Conservation (phyloP, 768 basidiomycete species). For the Tricholoma sp. region DNA sequence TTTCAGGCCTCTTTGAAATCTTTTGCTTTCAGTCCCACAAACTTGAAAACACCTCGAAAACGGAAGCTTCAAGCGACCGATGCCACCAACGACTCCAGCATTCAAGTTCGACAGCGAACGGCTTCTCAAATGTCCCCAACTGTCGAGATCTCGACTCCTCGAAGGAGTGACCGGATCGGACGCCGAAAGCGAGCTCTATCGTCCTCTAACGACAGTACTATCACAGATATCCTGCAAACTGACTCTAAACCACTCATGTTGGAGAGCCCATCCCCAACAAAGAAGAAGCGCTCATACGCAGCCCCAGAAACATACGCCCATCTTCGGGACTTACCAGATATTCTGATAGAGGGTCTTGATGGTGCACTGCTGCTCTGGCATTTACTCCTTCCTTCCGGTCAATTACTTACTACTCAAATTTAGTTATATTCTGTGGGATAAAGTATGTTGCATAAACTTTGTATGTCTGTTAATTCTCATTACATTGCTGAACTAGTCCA, state of each 20-base stretch:
- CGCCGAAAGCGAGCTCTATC: too few relatives aligned
- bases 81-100: too few relatives aligned
- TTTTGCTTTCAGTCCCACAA: slow-evolving; percentile 1
- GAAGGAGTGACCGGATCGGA: too few relatives aligned
- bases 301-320: slow-evolving; percentile 49
- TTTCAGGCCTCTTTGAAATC: slow-evolving; percentile 3
- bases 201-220: too few relatives aligned
- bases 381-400: not conserved
- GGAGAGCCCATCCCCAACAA: slow-evolving; percentile 15
- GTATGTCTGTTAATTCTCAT: not conserved
- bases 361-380: slow-evolving; percentile 32
- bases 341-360: slow-evolving; percentile 48
- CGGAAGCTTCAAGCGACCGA: not conserved
- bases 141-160: too few relatives aligned
- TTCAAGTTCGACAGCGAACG: not conserved
- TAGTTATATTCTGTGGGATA: slow-evolving; percentile 83
- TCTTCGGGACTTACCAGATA: slow-evolving; percentile 47
- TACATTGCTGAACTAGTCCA: slow-evolving; percentile 36
- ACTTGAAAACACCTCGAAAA: not conserved
- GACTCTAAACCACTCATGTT: not conserved
- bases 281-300: slow-evolving; percentile 35
- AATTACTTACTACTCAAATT: not conserved
- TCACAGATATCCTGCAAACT: too few relatives aligned
- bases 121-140: too few relatives aligned
- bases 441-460: slow-evolving; percentile 46